Base-by-base conservation (phyloP, 2,329 filamentous ascomycete genomes). In the Tolypocladium amazonense region DNA sequence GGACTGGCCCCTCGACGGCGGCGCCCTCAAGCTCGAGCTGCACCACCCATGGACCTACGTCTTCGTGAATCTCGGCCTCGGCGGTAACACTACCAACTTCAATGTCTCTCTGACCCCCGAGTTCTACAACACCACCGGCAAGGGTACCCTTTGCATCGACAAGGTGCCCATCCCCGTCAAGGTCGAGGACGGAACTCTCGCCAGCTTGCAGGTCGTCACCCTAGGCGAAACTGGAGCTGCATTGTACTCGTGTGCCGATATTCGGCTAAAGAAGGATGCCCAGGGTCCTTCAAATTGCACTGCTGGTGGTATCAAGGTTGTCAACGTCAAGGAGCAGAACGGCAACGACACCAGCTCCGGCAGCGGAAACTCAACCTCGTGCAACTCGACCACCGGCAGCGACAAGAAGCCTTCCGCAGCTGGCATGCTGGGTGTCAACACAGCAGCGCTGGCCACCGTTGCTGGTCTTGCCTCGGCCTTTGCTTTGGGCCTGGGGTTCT, bases 171-270 rank as follows among this genome's bases (percentile, higher is more conserved):
- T 88, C 4, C 84, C 85, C 7, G 63, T 83, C 30, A 77, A 77
- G 56, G 72, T 86, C 43, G 70, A 70, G 30, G 84, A 88, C 43
- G 88, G 88, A 50, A 79, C 81, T 64, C 77, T 82, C 56, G 88
- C 81, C 18, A 87, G 83, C 38, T 75, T 92, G 59, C 88, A 91
- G 74, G 83, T 92, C 57, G 80, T 90, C 41, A 87, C 84, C 4
- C 77, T 84, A 55, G 85, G 83, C 35, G 77, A 81, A 27, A 76
- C 75, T 4, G 81, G 78, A 25, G 79, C 78, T 45, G 85, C 87
- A 20, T 74, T 92, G 38, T 92, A 90, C 73, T 88, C 87, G 72
- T 92, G 89, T 72, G 86, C 88, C 68, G 88, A 92, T 66, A 83
- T 92, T 64, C 86, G 82, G 33, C 87, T 92, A 75, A 81, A 79